These are phyloP conservation scores for Tripterygium wilfordii DNA, from an alignment of 177 flowering plant genomes.

Conservation along the genomic window DNA sequence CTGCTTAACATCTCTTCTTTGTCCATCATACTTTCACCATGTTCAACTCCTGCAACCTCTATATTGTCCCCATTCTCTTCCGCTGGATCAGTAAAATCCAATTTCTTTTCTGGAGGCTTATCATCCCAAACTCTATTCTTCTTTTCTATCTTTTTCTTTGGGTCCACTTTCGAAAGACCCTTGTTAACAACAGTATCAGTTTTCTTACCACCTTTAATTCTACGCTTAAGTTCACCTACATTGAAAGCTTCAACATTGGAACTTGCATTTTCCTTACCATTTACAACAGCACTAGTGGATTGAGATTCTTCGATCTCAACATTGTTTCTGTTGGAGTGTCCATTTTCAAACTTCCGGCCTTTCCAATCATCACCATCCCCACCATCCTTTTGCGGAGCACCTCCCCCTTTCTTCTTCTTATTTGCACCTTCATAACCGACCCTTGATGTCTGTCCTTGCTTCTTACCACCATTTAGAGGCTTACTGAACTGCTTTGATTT, in stretches of 20 bases:
- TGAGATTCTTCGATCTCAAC: constrained; percentile 22
- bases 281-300: constrained; percentile 17
- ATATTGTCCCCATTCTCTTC: constrained; percentile 52
- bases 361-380: constrained; percentile 35
- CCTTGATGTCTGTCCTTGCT: constrained; percentile 48
- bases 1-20: constrained; percentile 78
- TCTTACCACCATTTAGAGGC: constrained; percentile 41
- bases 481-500: constrained; percentile 51
- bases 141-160: constrained; percentile 69
- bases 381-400: constrained; percentile 41
- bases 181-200: constrained; percentile 42
- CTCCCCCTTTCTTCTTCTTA: constrained; percentile 53
- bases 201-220: constrained; percentile 71
- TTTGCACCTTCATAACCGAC: constrained; percentile 38
- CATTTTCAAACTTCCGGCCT: constrained; percentile 44
- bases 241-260: constrained; percentile 75
- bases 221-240: constrained; percentile 76
- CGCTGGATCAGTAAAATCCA: constrained; percentile 81
- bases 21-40: constrained; percentile 96
- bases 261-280: constrained; percentile 51
- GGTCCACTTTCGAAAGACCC: constrained; percentile 57
- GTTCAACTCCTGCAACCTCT: constrained; percentile 42
- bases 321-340: constrained; percentile 42
- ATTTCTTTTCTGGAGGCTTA: constrained; percentile 49
- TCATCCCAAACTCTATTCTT: constrained; percentile 94